Evolutionary conservation across 495 filamentous ascomycete species (phyloP).

Genomic region (Penicillium cataractarum): DNA sequence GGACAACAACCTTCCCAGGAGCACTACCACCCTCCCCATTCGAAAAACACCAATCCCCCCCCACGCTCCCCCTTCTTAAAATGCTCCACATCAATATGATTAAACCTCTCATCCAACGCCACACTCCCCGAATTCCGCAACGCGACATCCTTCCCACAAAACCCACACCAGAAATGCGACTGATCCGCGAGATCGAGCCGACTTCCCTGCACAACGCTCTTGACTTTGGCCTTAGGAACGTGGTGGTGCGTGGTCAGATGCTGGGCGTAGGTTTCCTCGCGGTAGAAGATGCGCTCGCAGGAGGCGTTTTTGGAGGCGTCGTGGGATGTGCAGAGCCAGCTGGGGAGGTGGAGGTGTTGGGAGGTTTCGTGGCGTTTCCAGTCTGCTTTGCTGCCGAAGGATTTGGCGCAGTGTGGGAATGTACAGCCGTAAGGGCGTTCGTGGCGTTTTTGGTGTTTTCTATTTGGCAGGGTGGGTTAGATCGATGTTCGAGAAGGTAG

Average conservation of each 20-base stretch:
- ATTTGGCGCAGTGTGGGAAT: conserved; percentile 69
- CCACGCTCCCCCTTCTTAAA: conserved; percentile 59
- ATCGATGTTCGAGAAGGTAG: not conserved
- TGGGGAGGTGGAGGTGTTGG: conserved; percentile 76
- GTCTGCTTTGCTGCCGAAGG: conserved; percentile 91
- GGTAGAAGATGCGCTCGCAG: conserved; percentile 65
- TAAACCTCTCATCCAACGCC: conserved; percentile 76
- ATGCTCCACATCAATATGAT: conserved; percentile 81
- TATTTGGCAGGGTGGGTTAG: conserved; percentile 36
- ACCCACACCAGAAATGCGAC: conserved; percentile 86
- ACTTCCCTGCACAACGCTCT: conserved; percentile 30
- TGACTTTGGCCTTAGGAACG: conserved; percentile 7
- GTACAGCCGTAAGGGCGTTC: conserved; percentile 88
- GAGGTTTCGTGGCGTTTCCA: conserved; percentile 96
- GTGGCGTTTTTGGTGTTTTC: conserved; percentile 90
- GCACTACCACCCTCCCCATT: not conserved
- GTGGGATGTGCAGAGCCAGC: conserved; percentile 71
- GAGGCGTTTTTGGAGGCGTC: conserved; percentile 31
- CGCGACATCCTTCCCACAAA: conserved; percentile 65
- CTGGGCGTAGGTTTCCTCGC: conserved; percentile 60
- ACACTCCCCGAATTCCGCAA: conserved; percentile 57
- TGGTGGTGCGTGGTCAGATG: conserved; percentile 61
- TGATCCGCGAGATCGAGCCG: conserved; percentile 73
- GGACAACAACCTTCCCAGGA: too few species aligned
- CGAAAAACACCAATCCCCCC: conserved; percentile 52